These are phyloP conservation scores for Albatrellus ellisii DNA, from an alignment of 768 basidiomycete genomes.

Conservation along the genomic window DNA sequence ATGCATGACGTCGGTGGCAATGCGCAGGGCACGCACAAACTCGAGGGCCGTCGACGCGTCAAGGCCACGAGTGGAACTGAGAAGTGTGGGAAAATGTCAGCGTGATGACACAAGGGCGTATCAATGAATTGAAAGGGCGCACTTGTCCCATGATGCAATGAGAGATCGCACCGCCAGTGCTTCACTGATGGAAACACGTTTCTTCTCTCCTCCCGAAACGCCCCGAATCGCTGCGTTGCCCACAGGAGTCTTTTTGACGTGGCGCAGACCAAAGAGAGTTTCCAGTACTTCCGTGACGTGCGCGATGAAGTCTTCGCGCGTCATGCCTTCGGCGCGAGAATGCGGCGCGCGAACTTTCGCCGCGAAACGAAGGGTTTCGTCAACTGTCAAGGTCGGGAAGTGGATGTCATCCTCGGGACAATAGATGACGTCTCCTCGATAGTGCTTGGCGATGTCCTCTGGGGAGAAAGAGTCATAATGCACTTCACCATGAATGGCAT, in stretches of 20 bases:
- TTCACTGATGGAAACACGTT: constrained; percentile 75
- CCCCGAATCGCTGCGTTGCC: constrained; percentile 69
- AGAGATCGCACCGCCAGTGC: constrained; percentile 46
- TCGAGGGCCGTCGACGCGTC: constrained; percentile 47
- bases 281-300: constrained; percentile 38
- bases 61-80: constrained; percentile 34
- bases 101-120: not conserved
- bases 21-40: constrained; percentile 43
- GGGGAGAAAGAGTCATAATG: constrained; percentile 67
- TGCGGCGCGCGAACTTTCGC: constrained; percentile 56
- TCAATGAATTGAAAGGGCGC: constrained; percentile 2
- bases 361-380: constrained; percentile 61
- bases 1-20: constrained; percentile 33
- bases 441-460: constrained; percentile 45
- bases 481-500: constrained; percentile 55
- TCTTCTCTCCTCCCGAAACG: constrained; percentile 65
- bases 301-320: constrained; percentile 24
- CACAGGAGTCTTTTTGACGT: constrained; percentile 45
- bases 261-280: constrained; percentile 60
- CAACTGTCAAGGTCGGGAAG: constrained; percentile 73
- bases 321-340: constrained; percentile 28
- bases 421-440: constrained; percentile 72
- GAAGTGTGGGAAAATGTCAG: not conserved
- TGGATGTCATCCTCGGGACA: constrained; percentile 80
- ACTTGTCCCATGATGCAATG: constrained; percentile 74